Evolutionary conservation across 495 filamentous ascomycete species (phyloP).

Genomic region (Aspergillus saccharolyticus): DNA sequence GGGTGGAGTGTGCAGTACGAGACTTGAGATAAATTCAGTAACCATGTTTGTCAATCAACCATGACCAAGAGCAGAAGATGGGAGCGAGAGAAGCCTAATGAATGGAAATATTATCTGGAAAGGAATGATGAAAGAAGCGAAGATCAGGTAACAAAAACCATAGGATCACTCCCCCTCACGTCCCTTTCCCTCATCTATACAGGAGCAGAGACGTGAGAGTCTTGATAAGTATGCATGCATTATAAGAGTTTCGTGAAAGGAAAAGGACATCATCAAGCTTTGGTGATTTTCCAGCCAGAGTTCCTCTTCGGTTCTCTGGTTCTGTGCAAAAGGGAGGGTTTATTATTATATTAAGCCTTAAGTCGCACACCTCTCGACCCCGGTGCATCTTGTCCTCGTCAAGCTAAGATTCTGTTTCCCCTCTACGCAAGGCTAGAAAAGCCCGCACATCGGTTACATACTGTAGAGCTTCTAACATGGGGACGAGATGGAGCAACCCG

Average conservation of each 20-base stretch:
- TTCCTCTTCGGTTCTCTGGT: conserved; percentile 10
- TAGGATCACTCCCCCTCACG: conserved; percentile 15
- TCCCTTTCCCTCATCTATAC: conserved; percentile 19
- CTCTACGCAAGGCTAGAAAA: conserved; percentile 78
- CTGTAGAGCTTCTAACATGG: conserved; percentile 90
- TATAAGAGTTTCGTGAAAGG: conserved; percentile 9
- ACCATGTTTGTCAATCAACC: no score
- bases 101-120: no score
- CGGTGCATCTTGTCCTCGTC: conserved; percentile 2
- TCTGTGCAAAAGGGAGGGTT: conserved; percentile 2
- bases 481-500: conserved; percentile 84
- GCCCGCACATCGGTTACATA: conserved; percentile 94
- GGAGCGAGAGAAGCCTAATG: no score
- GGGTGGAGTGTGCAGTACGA: no score
- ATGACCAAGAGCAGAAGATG: no score
- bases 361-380: conserved; percentile 21
- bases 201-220: conserved; percentile 3
- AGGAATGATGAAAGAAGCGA: conserved; percentile 3
- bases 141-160: conserved; percentile 10
- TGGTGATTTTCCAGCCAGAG: not conserved
- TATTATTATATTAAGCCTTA: conserved; percentile 12
- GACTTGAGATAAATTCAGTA: no score
- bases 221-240: conserved; percentile 12
- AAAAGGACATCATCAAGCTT: not conserved
- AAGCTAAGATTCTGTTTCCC: conserved; percentile 55